phyloP scores from a whole-genome alignment of 2,329 filamentous ascomycete genomes.

The Fusarium stilboides region DNA sequence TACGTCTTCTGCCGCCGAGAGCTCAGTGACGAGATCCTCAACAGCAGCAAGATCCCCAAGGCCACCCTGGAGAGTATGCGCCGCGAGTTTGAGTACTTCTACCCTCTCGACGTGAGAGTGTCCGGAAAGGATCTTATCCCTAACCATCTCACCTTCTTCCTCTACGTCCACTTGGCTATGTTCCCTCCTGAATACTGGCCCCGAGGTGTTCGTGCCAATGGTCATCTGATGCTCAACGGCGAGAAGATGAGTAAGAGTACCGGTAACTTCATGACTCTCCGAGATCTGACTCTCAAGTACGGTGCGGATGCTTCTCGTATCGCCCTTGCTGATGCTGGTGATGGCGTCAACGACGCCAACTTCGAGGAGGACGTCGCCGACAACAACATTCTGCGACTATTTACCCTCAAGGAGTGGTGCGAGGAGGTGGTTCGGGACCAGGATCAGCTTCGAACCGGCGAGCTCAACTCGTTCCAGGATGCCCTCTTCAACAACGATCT shows the following conservation, averaged over 20 bases:
- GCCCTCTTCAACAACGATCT: slow-evolving; percentile 94
- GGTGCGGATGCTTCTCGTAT: slow-evolving; percentile 94
- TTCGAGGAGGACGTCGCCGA: slow-evolving; percentile 97
- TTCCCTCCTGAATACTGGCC: slow-evolving; percentile 94
- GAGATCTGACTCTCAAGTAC: slow-evolving; percentile 89
- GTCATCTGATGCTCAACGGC: slow-evolving; percentile 93
- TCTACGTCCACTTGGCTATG: slow-evolving; percentile 93
- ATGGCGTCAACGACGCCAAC: slow-evolving; percentile 95
- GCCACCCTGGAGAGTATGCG: slow-evolving; percentile 84
- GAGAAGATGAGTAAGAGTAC: slow-evolving; percentile 99
- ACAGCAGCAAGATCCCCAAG: slow-evolving; percentile 79
- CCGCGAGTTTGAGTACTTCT: slow-evolving; percentile 96
- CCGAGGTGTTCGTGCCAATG: slow-evolving; percentile 86
- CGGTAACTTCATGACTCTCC: slow-evolving; percentile 95
- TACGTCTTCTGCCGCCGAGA: slow-evolving; percentile 89
- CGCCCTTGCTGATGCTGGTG: slow-evolving; percentile 93
- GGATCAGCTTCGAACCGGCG: slow-evolving; percentile 78
- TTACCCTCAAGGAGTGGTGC: slow-evolving; percentile 88
- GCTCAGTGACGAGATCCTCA: slow-evolving; percentile 74
- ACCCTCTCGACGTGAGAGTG: slow-evolving; percentile 89
- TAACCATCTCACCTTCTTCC: slow-evolving; percentile 95
- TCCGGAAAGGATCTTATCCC: slow-evolving; percentile 95
- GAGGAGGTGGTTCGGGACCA: slow-evolving; percentile 85
- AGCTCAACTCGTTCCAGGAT: slow-evolving; percentile 85
- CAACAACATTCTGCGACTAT: slow-evolving; percentile 88